Evolutionary conservation across 2,329 filamentous ascomycete species (phyloP).

Genomic region (Fusarium chaquense): DNA sequence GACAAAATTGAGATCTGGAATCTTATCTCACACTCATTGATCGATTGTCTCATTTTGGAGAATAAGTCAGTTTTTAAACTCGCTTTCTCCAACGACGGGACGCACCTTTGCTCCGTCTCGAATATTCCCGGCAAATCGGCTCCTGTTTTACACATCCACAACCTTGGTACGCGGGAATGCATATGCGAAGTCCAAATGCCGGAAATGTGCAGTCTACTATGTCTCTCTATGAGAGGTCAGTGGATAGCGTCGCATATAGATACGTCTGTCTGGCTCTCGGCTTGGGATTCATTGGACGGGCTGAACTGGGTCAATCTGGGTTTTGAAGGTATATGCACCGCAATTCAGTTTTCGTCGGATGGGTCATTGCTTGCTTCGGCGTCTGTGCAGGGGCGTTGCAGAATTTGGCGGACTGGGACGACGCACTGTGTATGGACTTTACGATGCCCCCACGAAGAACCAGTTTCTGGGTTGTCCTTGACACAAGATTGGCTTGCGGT

Average conservation of each 20-base stretch:
- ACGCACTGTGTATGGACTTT: background rate
- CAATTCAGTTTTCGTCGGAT: background rate
- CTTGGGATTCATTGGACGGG: accelerated
- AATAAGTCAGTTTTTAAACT: accelerated
- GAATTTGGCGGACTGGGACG: background rate
- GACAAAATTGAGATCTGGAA: background rate
- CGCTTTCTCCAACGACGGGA: background rate
- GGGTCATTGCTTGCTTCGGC: background rate
- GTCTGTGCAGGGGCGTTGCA: accelerated
- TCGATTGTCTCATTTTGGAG: accelerated
- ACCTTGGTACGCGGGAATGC: no score
- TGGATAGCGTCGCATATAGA: background rate
- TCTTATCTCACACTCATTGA: background rate
- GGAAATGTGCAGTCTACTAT: accelerated
- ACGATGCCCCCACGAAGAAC: background rate
- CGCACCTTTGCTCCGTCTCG: background rate
- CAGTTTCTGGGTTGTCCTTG: background rate
- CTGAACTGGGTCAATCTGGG: background rate
- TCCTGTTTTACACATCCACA: accelerated
- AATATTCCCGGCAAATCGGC: no score
- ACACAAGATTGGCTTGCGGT: no score
- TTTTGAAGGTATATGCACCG: no score
- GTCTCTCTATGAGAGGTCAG: background rate
- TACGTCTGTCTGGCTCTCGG: background rate
- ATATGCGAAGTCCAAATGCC: accelerated